Conservation (phyloP, 148 eudicot species). For the Rhododendron williamsianum region DNA sequence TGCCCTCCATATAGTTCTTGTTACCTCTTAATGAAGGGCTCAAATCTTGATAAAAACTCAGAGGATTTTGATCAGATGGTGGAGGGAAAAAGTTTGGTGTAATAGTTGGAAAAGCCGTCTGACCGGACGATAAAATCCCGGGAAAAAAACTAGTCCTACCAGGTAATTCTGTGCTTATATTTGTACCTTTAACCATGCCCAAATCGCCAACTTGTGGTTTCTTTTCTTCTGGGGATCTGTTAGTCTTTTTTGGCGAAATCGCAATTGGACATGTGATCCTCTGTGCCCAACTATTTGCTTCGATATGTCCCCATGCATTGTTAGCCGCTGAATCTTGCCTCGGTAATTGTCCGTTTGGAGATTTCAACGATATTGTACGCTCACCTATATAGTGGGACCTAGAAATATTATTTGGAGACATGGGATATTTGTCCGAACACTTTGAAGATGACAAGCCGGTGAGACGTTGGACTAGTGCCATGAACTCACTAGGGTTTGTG, state of each 20-base stretch:
- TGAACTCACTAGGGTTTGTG: slow-evolving; percentile 73
- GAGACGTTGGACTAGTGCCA: slow-evolving; percentile 76
- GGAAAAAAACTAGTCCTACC: slow-evolving; percentile 40
- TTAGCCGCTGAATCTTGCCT: slow-evolving; percentile 52
- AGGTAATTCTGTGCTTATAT: slow-evolving; percentile 16
- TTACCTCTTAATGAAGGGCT: slow-evolving; percentile 33
- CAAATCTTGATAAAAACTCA: slow-evolving; percentile 41
- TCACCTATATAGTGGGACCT: not conserved
- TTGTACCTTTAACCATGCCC: slow-evolving; percentile 20
- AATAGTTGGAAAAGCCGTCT: slow-evolving; percentile 53
- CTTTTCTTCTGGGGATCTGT: slow-evolving; percentile 27
- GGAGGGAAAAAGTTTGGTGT: slow-evolving; percentile 65
- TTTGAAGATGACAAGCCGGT: slow-evolving; percentile 44
- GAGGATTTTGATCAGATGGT: slow-evolving; percentile 34
- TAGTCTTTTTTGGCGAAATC: slow-evolving; percentile 38
- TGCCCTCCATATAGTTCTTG: slow-evolving; percentile 31
- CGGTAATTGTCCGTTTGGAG: not conserved
- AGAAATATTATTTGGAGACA: slow-evolving; percentile 4
- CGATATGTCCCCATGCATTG: not conserved
- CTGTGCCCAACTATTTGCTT: not conserved
- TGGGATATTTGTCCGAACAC: not conserved
- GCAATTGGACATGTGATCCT: not conserved
- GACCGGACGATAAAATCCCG: slow-evolving; percentile 69
- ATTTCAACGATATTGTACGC: slow-evolving; percentile 40
- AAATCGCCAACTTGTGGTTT: slow-evolving; percentile 9